phyloP scores from a whole-genome alignment of 1,284 basidiomycete species.

The Retiboletus fuscus region DNA sequence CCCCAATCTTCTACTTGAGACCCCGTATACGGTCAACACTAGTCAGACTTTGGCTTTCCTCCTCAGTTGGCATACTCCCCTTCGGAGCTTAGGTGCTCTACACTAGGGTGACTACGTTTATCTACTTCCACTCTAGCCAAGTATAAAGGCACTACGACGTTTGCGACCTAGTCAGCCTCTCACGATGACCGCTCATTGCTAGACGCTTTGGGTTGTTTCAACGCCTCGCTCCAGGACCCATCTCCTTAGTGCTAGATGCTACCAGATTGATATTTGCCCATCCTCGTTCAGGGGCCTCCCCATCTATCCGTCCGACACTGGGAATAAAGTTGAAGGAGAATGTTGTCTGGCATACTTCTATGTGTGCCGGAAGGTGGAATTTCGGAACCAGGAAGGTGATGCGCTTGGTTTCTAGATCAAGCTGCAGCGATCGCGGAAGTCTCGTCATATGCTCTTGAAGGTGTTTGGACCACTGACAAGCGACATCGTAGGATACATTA shows the following conservation, averaged over 20 bases:
- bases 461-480: background rate
- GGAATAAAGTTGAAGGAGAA: background rate
- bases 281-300: background rate
- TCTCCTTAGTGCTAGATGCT: constrained; percentile 17
- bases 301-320: background rate
- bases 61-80: too few relatives aligned
- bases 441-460: background rate
- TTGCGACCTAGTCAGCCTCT: too few relatives aligned
- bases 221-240: constrained; percentile 27
- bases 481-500: background rate
- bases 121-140: too few relatives aligned
- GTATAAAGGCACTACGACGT: too few relatives aligned
- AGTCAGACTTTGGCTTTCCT: too few relatives aligned
- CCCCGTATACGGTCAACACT: too few relatives aligned
- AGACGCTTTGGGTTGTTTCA: too few relatives aligned
- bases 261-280: background rate
- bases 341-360: background rate
- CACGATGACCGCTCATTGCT: constrained; percentile 35
- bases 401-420: too few relatives aligned
- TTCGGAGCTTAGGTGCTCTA: too few relatives aligned
- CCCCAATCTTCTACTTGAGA: too few relatives aligned
- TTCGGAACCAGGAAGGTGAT: background rate
- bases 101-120: too few relatives aligned
- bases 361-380: background rate
- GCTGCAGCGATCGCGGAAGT: too few relatives aligned